These are phyloP conservation scores for Adansonia grandidieri DNA, from an alignment of 441 rosid genomes.

Conservation along the genomic window DNA sequence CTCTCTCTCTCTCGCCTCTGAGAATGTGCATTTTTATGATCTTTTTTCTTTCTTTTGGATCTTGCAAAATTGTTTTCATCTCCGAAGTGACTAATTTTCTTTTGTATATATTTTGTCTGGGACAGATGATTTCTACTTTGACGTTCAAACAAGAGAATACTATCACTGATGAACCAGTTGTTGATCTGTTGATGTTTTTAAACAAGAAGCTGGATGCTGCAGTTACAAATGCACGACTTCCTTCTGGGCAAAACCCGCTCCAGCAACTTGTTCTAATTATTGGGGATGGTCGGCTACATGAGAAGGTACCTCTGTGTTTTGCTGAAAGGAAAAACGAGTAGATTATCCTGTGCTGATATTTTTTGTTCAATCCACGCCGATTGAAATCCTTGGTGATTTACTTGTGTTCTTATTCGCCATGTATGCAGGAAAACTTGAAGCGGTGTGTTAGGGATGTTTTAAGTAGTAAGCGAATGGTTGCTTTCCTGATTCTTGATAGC, in stretches of 20 bases:
- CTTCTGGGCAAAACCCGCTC: conserved; percentile 90
- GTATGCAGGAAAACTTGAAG: conserved; percentile 65
- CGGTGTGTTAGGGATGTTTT: conserved; percentile 76
- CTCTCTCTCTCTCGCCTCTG: not conserved
- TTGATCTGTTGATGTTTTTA: conserved; percentile 72
- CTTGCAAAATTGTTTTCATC: not conserved
- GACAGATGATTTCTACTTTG: conserved; percentile 85
- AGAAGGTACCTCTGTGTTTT: conserved; percentile 53
- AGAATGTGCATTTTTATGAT: not conserved
- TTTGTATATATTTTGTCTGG: conserved; percentile 17
- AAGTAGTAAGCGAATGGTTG: conserved; percentile 89
- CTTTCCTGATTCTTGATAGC: conserved; percentile 83
- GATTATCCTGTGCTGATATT: not conserved
- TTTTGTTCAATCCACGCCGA: not conserved
- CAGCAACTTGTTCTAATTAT: conserved; percentile 96
- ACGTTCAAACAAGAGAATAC: conserved; percentile 93
- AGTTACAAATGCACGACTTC: conserved; percentile 69
- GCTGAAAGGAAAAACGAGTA: too few species aligned
- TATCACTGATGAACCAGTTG: conserved; percentile 79
- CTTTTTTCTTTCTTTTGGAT: not conserved
- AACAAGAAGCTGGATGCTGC: conserved; percentile 72
- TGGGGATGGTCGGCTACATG: conserved; percentile 93
- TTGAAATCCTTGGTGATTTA: not conserved
- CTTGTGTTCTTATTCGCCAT: not conserved
- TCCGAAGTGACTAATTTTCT: not conserved